Evolutionary conservation across 1,284 basidiomycete species (phyloP), one percentile per base, ranked within the genome.

Genomic region (Taiwanofungus camphoratus): DNA sequence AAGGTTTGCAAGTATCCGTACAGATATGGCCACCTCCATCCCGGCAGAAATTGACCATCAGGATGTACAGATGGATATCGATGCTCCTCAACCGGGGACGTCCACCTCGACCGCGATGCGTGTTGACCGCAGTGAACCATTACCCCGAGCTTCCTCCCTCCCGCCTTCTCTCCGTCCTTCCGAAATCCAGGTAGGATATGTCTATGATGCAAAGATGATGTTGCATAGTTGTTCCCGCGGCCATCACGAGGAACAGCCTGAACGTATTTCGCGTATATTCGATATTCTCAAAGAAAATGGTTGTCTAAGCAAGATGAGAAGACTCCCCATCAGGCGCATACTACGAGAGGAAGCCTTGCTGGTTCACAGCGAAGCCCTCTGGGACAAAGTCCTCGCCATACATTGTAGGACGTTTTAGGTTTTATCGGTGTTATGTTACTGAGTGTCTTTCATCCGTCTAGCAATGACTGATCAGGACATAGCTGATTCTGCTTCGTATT

Each of bases 231-330:
- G 76, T 38, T 68, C 74, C 7, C 51, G 58, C 15, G 73, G 72
- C 2, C 94, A 98, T 61, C 92, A 93, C 3, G 95, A 99, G 63
- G 95, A 99, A 63, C 77, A 84, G 48, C 95, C 95, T 0, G 79
- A 80, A 53, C 82, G 95, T 20, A 96, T 98, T 52, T 72, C 75
- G n/a, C 68, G 74, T 38, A 93, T 97, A 54, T 89, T 79, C 64
- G 64, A 77, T 20, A 70, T 77, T 4, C 70, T 99, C 24, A 68
- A 75, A 13, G 64, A 69, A 29, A 71, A 73, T 33, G 77, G 79
- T n/a, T 73, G 87, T 52, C 71, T 84, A 36, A 56, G 67, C 16
- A 74, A 79, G 52, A 96, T 97, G 91, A 78, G 82, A 55, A 74
- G 75, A 46, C 67, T 99, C 24, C 79, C 79, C 0, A 84, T 90